Base-by-base conservation (phyloP, 2,329 filamentous ascomycete species). In the Juglanconis oblonga region DNA sequence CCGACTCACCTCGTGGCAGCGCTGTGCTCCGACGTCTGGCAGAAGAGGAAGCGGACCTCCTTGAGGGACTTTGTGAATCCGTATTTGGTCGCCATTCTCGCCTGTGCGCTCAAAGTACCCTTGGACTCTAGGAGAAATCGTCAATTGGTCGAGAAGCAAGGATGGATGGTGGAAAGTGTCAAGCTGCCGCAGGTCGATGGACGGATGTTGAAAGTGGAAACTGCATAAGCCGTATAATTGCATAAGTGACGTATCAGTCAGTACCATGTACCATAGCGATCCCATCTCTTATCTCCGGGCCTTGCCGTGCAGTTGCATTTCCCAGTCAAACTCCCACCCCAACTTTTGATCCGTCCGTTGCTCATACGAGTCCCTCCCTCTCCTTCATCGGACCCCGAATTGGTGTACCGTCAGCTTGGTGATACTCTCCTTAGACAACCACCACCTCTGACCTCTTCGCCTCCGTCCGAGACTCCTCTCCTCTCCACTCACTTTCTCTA, bases 1-100 rank as follows among this genome's bases (percentile, higher is more conserved):
- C 36, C 29, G 31, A 77, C 82, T 72, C 81, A 96, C 95, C 95
- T 88, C 65, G 91, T 89, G 65, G 91, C 88, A 71, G 91, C 90
- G 81, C 94, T 97, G 74, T 92, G 88, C 74, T 96, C 90, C 67
- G 90, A 91, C 56, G 91, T 93, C 79, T 98, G 94, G 82, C 95
- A 98, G 81, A 98, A 94, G 70, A 96, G 84, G 80, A 99, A 99
- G 74, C 95, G 90, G 74, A 99, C 84, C 84, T 99, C 95, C 84
- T 92, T 96, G 75, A 99, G 83, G 67, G 87, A 81, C 76, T 92
- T 89, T 68, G 87, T 85, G 79, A 99, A 99, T 69, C 87, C 91
- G 81, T 97, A 97, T 83, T 95, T 96, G 78, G 84, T 82, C 68
- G 92, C 91, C 95, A 98, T 98, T 66, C 68, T 81, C 72, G 66